These are phyloP conservation scores for Saturnispora saitoi DNA, from an alignment of 805 yeast genomes.

Conservation along the genomic window DNA sequence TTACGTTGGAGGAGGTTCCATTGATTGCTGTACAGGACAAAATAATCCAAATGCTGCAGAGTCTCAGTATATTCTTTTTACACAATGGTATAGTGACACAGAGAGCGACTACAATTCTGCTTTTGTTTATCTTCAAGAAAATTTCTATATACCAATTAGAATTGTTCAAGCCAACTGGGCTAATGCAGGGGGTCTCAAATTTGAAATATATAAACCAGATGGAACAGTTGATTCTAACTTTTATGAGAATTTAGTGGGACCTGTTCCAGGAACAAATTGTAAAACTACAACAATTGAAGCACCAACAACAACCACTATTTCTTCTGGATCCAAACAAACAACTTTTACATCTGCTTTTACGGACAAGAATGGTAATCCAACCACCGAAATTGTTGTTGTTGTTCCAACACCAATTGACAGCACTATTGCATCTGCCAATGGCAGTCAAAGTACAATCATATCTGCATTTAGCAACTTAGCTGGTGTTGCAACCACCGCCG, in stretches of 20 bases:
- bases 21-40: constrained; percentile 28
- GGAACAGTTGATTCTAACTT: background rate
- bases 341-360: background rate
- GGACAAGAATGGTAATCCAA: background rate
- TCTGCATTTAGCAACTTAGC: no score
- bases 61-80: constrained; percentile 7
- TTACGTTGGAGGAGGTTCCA: constrained; percentile 26
- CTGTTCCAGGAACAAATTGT: background rate
- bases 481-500: no score
- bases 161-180: constrained; percentile 3
- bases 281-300: background rate
- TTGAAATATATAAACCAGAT: constrained; percentile 2
- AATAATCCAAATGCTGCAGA: background rate
- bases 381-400: background rate
- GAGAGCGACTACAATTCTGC: background rate
- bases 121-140: constrained; percentile 6
- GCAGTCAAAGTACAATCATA: no score
- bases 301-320: background rate
- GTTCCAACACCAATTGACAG: background rate
- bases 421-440: background rate
- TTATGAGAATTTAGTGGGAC: background rate
- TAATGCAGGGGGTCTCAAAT: background rate
- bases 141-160: constrained; percentile 6
- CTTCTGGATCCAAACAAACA: background rate
- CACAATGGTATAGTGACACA: constrained; percentile 1